Evolutionary conservation across 352 stramenopile species (phyloP).

Genomic region (Pythium phragmitis): DNA sequence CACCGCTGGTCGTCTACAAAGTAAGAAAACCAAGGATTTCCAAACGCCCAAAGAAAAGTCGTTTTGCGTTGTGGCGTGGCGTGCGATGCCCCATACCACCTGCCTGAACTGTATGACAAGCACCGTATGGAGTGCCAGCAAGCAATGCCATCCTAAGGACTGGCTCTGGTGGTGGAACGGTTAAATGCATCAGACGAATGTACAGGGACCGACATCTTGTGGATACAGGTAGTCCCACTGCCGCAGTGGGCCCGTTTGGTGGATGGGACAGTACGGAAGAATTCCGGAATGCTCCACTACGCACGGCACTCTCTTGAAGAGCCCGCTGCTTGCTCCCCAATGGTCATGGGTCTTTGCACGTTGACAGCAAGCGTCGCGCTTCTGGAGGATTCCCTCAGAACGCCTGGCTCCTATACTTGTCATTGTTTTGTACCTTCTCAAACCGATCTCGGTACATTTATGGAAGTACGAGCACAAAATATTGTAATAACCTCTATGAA

Average conservation of each 20-base stretch:
- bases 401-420: neutral
- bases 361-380: neutral
- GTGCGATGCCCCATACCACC: too few relatives aligned
- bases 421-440: neutral
- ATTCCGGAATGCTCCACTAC: neutral
- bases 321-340: neutral
- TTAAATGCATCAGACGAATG: too few relatives aligned
- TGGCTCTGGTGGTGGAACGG: too few relatives aligned
- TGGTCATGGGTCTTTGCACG: neutral
- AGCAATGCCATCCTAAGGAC: too few relatives aligned
- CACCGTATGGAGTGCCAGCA: too few relatives aligned
- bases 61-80: too few relatives aligned
- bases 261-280: neutral
- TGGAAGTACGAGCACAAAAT: neutral
- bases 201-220: too few relatives aligned
- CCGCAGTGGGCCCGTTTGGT: neutral
- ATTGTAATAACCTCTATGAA: neutral
- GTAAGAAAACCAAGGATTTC: too few relatives aligned
- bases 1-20: too few relatives aligned
- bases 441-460: neutral
- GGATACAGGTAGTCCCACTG: neutral
- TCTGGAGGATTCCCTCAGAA: neutral
- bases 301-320: neutral
- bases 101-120: too few relatives aligned
- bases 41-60: too few relatives aligned